Conservation (phyloP, 2,329 filamentous ascomycete genomes). For the Arthrinium phaeospermum region DNA sequence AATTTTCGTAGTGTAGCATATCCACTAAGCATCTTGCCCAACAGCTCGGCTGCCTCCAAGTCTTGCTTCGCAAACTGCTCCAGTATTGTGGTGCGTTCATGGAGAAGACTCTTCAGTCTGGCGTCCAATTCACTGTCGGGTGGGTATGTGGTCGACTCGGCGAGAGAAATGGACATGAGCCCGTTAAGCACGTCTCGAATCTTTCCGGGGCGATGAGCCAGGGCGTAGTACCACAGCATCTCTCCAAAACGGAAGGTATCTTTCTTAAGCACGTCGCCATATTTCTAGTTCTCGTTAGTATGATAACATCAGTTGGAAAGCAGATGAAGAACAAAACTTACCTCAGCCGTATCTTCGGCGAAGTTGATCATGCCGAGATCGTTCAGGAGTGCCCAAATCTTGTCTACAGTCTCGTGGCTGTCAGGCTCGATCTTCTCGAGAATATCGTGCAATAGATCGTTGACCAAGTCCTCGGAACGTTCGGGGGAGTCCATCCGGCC, state of each 20-base stretch:
- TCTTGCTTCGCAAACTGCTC: slow-evolving; percentile 76
- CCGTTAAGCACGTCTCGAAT: slow-evolving; percentile 86
- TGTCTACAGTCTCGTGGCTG: slow-evolving; percentile 76
- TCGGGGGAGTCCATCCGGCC: slow-evolving; percentile 78
- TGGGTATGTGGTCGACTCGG: slow-evolving; percentile 84
- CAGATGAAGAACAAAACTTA: slow-evolving; percentile 48
- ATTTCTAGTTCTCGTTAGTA: slow-evolving; percentile 65
- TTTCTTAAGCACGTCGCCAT: slow-evolving; percentile 77
- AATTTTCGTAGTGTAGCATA: slow-evolving; percentile 91
- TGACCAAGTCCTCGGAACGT: slow-evolving; percentile 75
- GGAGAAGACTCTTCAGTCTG: slow-evolving; percentile 72
- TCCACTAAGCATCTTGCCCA: slow-evolving; percentile 86
- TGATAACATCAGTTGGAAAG: not conserved
- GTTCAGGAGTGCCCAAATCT: slow-evolving; percentile 78
- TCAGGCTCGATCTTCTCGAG: slow-evolving; percentile 68
- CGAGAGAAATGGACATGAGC: slow-evolving; percentile 83
- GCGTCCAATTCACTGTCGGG: slow-evolving; percentile 73
- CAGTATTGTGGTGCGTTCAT: slow-evolving; percentile 73
- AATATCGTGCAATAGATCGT: slow-evolving; percentile 70
- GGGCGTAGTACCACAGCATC: slow-evolving; percentile 87
- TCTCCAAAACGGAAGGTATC: slow-evolving; percentile 81
- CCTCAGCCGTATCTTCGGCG: slow-evolving; percentile 82
- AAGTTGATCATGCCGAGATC: slow-evolving; percentile 79
- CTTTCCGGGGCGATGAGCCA: slow-evolving; percentile 78
- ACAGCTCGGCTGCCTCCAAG: slow-evolving; percentile 78